Evolutionary conservation across 306 rosid species (phyloP).

Genomic region (Cicer judaicum): DNA sequence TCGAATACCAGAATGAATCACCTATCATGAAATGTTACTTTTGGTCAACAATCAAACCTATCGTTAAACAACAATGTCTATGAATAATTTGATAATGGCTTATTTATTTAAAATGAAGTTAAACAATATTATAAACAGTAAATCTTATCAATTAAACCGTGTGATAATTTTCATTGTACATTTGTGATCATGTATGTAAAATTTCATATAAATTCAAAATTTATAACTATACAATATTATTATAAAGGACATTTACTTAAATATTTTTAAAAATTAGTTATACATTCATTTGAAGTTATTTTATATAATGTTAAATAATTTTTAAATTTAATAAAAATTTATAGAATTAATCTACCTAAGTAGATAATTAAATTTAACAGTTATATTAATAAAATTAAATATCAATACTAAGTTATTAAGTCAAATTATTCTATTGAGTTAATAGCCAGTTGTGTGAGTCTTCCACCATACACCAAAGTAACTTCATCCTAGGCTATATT

Average conservation of each 20-base stretch:
- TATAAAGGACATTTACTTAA: too few relatives aligned
- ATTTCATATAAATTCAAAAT: too few relatives aligned
- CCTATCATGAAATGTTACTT: slow-evolving; percentile 53
- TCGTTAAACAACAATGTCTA: not conserved
- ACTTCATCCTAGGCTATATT: too few relatives aligned
- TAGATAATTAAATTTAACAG: too few relatives aligned
- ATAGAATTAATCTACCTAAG: too few relatives aligned
- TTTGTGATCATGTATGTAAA: not conserved
- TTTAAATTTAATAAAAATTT: too few relatives aligned
- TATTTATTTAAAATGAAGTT: not conserved
- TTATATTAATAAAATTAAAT: not conserved
- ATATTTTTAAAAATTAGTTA: too few relatives aligned
- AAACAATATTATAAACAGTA: not conserved
- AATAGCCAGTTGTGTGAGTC: too few relatives aligned
- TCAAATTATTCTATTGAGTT: not conserved
- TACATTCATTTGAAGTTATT: too few relatives aligned
- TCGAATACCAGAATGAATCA: slow-evolving; percentile 93
- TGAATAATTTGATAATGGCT: not conserved
- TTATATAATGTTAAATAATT: too few relatives aligned
- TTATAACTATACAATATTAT: too few relatives aligned
- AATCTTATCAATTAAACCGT: not conserved
- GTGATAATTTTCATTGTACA: not conserved
- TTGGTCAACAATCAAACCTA: slow-evolving; percentile 20
- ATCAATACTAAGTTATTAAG: not conserved
- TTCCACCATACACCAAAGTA: too few relatives aligned